Conservation (phyloP, 2,329 filamentous ascomycete genomes). For the Fusarium pseudoanthophilum region DNA sequence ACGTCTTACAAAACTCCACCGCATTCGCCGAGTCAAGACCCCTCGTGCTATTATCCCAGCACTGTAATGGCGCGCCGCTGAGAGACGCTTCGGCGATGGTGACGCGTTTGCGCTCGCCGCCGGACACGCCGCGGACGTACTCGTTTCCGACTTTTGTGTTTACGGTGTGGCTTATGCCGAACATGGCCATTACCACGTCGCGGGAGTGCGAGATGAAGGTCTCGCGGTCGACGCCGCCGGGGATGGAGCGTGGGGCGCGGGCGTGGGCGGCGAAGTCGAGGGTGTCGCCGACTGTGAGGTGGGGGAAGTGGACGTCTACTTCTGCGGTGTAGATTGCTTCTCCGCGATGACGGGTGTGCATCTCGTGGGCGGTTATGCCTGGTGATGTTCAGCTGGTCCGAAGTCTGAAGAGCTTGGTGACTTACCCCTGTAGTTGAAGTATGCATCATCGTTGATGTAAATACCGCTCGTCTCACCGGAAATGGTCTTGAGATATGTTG, state of each 20-base stretch:
- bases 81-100: constrained; percentile 50
- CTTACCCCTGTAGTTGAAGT: constrained; percentile 80
- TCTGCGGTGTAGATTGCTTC: constrained; percentile 87
- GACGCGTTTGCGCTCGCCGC: constrained; percentile 61
- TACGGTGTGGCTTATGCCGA: constrained; percentile 74
- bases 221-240: constrained; percentile 62
- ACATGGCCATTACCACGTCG: constrained; percentile 77
- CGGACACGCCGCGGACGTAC: constrained; percentile 68
- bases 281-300: constrained; percentile 79
- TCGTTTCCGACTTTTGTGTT: constrained; percentile 77
- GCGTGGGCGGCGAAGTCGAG: constrained; percentile 78
- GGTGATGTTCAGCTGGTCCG: not conserved
- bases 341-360: constrained; percentile 61
- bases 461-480: constrained; percentile 83
- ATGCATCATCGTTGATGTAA: constrained; percentile 71
- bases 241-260: constrained; percentile 68
- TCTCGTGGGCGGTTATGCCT: constrained; percentile 38
- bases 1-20: constrained; percentile 71
- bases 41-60: constrained; percentile 76
- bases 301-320: constrained; percentile 81
- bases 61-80: constrained; percentile 62
- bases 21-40: constrained; percentile 75
- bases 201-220: constrained; percentile 69
- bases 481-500: constrained; percentile 83
- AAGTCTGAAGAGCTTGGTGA: accelerated